These are phyloP conservation scores for Amoebophrya sp. DNA, from an alignment of 169 alveolate genomes.

Conservation along the genomic window DNA sequence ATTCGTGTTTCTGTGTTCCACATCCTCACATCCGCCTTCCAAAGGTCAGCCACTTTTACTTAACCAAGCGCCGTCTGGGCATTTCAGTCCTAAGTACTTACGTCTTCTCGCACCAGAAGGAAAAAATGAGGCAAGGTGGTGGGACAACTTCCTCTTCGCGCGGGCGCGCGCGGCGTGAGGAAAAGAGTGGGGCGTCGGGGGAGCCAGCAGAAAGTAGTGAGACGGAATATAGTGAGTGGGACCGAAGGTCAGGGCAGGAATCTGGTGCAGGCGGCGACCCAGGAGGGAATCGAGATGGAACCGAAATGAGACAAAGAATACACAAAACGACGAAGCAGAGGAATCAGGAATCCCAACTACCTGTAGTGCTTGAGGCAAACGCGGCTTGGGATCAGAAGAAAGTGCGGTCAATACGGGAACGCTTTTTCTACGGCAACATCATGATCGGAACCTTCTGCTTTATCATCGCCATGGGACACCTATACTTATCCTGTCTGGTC, in stretches of 20 bases:
- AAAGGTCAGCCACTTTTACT: no score
- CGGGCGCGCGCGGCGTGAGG: no score
- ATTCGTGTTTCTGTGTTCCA: no score
- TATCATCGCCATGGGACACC: background rate
- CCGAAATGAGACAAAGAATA: background rate
- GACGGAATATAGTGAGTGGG: background rate
- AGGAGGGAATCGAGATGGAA: no score
- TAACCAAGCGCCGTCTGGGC: no score
- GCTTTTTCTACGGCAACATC: background rate
- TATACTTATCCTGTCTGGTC: background rate
- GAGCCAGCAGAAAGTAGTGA: background rate
- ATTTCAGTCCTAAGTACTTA: no score
- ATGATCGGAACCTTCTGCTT: background rate
- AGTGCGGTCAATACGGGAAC: background rate
- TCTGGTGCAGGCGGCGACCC: background rate
- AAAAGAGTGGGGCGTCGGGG: no score
- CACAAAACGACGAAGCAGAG: background rate
- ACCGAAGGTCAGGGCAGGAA: background rate
- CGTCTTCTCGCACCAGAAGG: no score
- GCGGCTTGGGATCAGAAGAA: background rate
- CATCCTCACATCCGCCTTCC: no score
- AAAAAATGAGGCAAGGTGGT: no score
- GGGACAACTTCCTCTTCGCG: no score
- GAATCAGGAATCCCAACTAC: background rate
- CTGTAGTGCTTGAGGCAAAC: background rate